Percentiles rank a stretch among this genome's conserved stretches.
Conservation (phyloP, 805 yeast genomes). For the Lipomyces mesembrius region DNA sequence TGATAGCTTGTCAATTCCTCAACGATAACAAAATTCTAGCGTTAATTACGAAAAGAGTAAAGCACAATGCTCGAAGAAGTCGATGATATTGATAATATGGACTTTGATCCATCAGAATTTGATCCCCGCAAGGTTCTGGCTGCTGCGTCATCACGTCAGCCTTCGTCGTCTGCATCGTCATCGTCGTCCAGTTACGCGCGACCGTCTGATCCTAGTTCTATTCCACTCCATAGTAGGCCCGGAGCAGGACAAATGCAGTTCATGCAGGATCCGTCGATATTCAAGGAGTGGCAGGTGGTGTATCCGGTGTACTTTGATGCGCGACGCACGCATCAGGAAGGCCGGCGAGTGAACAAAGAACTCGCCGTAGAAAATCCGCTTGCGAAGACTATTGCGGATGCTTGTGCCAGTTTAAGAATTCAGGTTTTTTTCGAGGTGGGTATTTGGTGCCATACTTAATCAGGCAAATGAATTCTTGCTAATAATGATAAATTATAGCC, state of each 20-base stretch:
- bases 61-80: conserved; percentile 45
- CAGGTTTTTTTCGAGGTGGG: conserved; percentile 47
- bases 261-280: conserved; percentile 55
- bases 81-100: conserved; percentile 84
- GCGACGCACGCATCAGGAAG: conserved; percentile 73
- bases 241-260: conserved; percentile 42
- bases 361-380: conserved; percentile 84
- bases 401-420: conserved; percentile 51
- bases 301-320: conserved; percentile 94
- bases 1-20: not conserved
- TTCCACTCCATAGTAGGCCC: not conserved
- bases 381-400: conserved; percentile 81
- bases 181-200: not conserved
- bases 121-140: conserved; percentile 59
- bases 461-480: not conserved
- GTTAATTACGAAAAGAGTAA: not conserved
- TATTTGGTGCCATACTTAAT: not conserved
- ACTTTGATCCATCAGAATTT: conserved; percentile 90
- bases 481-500: conserved; percentile 53
- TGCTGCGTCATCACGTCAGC: conserved; percentile 23
- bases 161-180: conserved; percentile 47
- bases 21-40: not conserved
- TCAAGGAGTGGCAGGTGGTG: conserved; percentile 70
- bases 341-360: conserved; percentile 75
- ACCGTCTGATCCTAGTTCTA: not conserved